Evolutionary conservation across 306 rosid genomes (phyloP), one percentile per base, ranked within the genome.

Genomic region (Geum urbanum): DNA sequence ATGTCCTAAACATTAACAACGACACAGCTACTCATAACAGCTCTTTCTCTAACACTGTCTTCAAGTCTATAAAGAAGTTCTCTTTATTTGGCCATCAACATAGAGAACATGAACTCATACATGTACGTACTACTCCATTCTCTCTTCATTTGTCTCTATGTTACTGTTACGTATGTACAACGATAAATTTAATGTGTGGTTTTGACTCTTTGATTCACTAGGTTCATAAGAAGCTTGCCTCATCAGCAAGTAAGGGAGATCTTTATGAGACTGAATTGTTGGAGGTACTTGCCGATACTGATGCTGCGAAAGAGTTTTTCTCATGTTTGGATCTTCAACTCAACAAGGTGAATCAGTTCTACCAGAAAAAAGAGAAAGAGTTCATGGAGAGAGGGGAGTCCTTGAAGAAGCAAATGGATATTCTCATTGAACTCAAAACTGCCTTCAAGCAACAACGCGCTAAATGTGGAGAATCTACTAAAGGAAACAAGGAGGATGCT

Each of bases 221-320:
- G 99, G 92, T 95, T 46, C 99, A 84, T 74, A 89, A 79, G 85
- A 95, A 91, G 73, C 96, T 84, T 63, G 91, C 88, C 32, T 86
- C 95, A 35, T 91, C 99, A 49, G 74, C 82, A n/a, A 84, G 86
- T 67, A 84, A 82, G 62, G 96, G 86, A 27, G 96, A 91, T 64
- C 76, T 89, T 86, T 95, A 95, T 72, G 99, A 95, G 79, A 95
- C 99, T 6, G 97, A 95, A 72, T 55, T 95, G 73, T 74, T 95
- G 10, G 99, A 91, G 47, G 86, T 91, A 70, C 89, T 95, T 74
- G 86, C 89, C 5, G 99, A 91, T 32, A 83, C 84, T 63, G 87
- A 85, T 62, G 89, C 96, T 5, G 85, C 96, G 2, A 91, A 86
- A 37, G 96, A 91, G n/a, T 95, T 95, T 72, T 95, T 95, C 69